These are phyloP conservation scores for Henckelia pumila DNA, from an alignment of 257 asterid species.

Conservation along the genomic window DNA sequence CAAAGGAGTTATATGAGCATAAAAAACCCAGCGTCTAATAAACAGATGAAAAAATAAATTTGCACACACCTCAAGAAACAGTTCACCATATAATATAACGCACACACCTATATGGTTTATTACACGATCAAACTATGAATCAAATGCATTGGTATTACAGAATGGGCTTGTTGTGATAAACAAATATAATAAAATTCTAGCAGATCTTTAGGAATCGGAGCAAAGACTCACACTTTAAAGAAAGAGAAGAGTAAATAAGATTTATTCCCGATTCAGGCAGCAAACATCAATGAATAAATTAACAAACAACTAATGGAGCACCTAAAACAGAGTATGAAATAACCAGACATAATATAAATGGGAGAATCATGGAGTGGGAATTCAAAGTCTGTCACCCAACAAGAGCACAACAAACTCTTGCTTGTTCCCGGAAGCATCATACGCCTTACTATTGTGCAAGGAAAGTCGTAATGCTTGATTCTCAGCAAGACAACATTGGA, in stretches of 20 bases:
- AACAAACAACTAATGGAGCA: background rate
- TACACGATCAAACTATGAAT: background rate
- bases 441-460: slow-evolving; percentile 59
- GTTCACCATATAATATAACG: background rate
- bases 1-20: background rate
- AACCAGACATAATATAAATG: background rate
- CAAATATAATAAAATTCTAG: background rate
- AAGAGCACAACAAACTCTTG: slow-evolving; percentile 99
- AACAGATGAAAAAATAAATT: too few relatives aligned
- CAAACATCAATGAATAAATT: background rate
- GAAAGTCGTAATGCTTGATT: slow-evolving; percentile 81
- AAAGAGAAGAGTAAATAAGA: background rate
- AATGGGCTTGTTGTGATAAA: background rate
- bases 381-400: slow-evolving; percentile 66
- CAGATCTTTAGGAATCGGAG: background rate
- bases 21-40: background rate
- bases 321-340: background rate
- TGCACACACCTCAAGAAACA: background rate
- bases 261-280: slow-evolving; percentile 7
- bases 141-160: background rate
- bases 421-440: slow-evolving; percentile 78
- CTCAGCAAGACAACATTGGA: slow-evolving; percentile 81
- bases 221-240: background rate
- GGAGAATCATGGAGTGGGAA: background rate
- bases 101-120: background rate